Evolutionary conservation across 2,329 filamentous ascomycete species (phyloP).

Genomic region (Phaeoacremonium minimum): DNA sequence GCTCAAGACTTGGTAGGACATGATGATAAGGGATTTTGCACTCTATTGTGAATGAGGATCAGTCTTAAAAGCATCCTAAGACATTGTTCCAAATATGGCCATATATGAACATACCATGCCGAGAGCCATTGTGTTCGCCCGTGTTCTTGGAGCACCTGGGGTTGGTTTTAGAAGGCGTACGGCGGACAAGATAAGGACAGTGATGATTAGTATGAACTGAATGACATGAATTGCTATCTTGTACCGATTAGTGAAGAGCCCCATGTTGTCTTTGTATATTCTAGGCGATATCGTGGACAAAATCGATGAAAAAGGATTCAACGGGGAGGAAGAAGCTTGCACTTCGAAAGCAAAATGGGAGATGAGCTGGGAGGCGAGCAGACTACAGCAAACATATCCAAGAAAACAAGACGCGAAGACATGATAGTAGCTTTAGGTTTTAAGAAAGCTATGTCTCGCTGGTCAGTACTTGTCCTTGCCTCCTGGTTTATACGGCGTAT

Average conservation of each 20-base stretch:
- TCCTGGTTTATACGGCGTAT: neutral
- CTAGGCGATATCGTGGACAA: neutral
- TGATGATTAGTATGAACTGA: constrained; percentile 5
- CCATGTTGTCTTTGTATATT: neutral
- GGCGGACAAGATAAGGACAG: constrained; percentile 2
- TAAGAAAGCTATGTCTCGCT: neutral
- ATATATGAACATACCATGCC: constrained; percentile 11
- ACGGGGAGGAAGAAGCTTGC: neutral
- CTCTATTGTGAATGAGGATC: constrained; percentile 13
- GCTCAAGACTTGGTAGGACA: constrained; percentile 33
- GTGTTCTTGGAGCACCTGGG: constrained; percentile 2
- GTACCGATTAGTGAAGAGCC: constrained; percentile 4
- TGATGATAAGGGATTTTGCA: constrained; percentile 32
- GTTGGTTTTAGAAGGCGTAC: neutral
- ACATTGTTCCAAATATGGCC: neutral
- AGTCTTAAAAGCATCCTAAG: neutral
- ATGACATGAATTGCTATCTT: constrained; percentile 7
- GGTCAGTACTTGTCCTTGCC: neutral
- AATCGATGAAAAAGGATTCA: neutral
- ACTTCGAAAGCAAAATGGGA: neutral
- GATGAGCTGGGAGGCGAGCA: neutral
- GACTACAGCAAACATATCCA: neutral
- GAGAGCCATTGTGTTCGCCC: constrained; percentile 12
- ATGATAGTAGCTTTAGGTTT: neutral
- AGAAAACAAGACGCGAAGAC: no score